Conservation (phyloP, 345 rosid genomes). For the Eucalyptus polyanthemos region DNA sequence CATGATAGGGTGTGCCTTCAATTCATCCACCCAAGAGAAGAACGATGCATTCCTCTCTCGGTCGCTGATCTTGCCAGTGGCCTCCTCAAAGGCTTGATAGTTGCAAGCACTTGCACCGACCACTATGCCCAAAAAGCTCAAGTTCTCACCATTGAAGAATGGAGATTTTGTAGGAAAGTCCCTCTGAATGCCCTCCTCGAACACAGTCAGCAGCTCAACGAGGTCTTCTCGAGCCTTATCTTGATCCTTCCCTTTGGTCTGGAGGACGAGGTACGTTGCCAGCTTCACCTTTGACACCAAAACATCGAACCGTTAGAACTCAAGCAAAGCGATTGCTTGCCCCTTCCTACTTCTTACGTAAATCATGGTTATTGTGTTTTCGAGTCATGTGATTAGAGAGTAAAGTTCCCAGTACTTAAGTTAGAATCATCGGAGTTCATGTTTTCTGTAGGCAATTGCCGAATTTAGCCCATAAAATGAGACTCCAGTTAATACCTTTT, state of each 20-base stretch:
- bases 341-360: not conserved
- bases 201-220: not conserved
- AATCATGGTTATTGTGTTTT: not conserved
- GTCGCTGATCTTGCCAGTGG: not conserved
- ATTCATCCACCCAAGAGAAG: constrained; percentile 1
- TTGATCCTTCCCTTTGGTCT: not conserved
- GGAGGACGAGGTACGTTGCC: not conserved
- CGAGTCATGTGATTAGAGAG: not conserved
- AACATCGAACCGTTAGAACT: not conserved
- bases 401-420: not conserved
- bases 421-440: not conserved
- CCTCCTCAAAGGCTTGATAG: constrained; percentile 4
- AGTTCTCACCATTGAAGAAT: not conserved
- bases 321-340: not conserved
- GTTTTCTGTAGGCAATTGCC: not conserved
- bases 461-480: not conserved
- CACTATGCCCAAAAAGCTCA: constrained; percentile 2
- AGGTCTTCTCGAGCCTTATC: not conserved
- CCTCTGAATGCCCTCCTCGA: constrained; percentile 1
- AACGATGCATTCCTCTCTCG: not conserved
- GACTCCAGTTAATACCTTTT: not conserved
- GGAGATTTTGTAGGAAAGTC: not conserved
- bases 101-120: not conserved
- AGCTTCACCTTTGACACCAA: not conserved
- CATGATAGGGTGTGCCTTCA: not conserved